phyloP scores from a whole-genome alignment of 2,329 filamentous ascomycete species.

The Dactylellina cionopaga region DNA sequence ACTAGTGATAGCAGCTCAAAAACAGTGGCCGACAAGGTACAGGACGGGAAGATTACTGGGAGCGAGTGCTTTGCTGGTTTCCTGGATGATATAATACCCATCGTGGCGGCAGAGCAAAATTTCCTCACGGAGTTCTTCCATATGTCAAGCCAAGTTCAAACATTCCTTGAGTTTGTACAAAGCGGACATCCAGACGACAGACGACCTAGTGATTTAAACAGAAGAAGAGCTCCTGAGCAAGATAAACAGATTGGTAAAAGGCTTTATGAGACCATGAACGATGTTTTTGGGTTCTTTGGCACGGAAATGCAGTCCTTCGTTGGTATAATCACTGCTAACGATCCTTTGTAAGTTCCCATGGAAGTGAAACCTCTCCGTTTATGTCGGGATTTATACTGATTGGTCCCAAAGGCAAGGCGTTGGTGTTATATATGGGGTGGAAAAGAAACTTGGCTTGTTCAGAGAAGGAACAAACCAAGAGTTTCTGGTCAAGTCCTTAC shows the following conservation, averaged over 20 bases:
- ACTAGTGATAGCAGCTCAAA: conserved; percentile 69
- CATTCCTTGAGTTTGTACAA: conserved; percentile 80
- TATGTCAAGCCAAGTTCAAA: conserved; percentile 73
- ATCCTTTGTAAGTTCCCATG: conserved; percentile 77
- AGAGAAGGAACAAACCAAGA: conserved; percentile 88
- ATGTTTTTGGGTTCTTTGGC: conserved; percentile 84
- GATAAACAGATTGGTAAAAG: conserved; percentile 85
- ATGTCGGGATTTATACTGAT: conserved; percentile 10
- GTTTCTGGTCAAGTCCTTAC: conserved; percentile 80
- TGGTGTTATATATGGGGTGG: conserved; percentile 81
- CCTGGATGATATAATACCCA: conserved; percentile 80
- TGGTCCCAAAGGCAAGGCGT: conserved; percentile 77
- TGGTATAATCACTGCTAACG: conserved; percentile 81
- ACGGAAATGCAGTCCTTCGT: conserved; percentile 80
- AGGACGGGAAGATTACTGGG: conserved; percentile 64
- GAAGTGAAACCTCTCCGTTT: neutral
- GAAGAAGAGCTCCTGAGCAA: conserved; percentile 83
- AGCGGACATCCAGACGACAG: conserved; percentile 74
- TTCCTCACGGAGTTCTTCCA: conserved; percentile 98
- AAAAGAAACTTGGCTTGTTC: conserved; percentile 79
- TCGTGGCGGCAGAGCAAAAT: conserved; percentile 93
- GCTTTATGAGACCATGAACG: conserved; percentile 87
- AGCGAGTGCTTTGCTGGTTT: conserved; percentile 80
- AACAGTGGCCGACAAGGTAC: conserved; percentile 67
- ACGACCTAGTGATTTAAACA: conserved; percentile 75